Percentiles rank a stretch among this genome's conserved stretches.
Conservation (phyloP, 2,329 filamentous ascomycete species). For the Ceratocystis variospora region DNA sequence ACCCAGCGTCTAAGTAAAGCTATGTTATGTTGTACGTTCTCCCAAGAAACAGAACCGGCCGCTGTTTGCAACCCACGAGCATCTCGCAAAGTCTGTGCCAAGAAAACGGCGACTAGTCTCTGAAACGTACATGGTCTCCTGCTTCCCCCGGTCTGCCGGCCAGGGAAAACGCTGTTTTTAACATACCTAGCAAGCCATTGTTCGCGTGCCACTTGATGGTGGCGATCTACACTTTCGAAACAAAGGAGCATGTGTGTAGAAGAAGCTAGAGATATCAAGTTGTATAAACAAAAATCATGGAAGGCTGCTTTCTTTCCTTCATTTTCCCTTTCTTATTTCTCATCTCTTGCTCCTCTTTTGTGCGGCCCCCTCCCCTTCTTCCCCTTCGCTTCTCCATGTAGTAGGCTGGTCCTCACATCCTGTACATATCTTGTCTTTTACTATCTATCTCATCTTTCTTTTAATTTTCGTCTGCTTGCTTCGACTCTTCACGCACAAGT, state of each 20-base stretch:
- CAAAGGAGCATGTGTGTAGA: background rate
- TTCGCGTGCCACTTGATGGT: background rate
- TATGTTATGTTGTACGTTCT: background rate
- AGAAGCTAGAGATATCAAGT: background rate
- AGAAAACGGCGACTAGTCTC: constrained; percentile 7
- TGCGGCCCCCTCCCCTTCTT: background rate
- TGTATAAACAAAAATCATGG: background rate
- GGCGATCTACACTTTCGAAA: constrained; percentile 1
- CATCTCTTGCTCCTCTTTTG: background rate
- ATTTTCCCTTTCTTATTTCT: background rate
- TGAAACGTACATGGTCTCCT: background rate
- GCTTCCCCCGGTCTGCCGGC: background rate
- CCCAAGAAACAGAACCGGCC: background rate
- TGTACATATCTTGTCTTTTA: background rate
- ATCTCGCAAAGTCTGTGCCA: background rate
- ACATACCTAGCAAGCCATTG: background rate
- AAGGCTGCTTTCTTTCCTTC: background rate
- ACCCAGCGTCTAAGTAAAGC: background rate
- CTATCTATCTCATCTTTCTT: background rate
- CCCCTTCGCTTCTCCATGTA: background rate
- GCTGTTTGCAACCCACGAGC: background rate
- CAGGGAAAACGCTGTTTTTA: background rate
- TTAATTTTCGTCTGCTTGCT: background rate
- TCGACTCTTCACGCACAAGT: constrained; percentile 2
- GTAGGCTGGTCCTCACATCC: constrained; percentile 1